Evolutionary conservation across 257 asterid species (phyloP).

Genomic region (Plantago major): DNA sequence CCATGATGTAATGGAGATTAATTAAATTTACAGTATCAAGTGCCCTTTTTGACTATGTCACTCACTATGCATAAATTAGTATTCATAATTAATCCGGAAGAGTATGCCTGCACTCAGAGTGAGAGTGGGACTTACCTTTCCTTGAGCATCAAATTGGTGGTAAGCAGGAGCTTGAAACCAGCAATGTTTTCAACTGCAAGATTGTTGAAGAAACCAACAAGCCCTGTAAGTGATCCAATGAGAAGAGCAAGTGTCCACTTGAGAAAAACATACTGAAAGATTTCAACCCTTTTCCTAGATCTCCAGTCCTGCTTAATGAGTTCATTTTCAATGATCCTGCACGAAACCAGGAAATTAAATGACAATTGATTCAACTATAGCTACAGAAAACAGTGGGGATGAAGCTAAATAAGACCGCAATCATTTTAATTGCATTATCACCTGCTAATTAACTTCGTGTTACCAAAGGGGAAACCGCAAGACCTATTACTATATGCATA

Average conservation of each 20-base stretch:
- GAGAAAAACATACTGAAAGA: conserved; percentile 70
- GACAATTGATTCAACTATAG: background rate
- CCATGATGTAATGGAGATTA: no score
- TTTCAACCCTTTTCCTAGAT: conserved; percentile 69
- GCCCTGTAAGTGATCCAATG: conserved; percentile 73
- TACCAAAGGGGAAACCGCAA: background rate
- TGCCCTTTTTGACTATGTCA: no score
- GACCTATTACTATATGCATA: background rate
- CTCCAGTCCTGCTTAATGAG: conserved; percentile 98
- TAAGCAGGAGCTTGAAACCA: conserved; percentile 76
- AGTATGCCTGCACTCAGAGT: background rate
- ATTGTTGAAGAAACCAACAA: conserved; percentile 83
- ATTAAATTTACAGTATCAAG: no score
- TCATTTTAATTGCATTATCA: background rate
- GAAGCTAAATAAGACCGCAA: background rate
- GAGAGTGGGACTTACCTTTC: conserved; percentile 44
- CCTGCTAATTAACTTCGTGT: background rate
- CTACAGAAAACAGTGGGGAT: background rate
- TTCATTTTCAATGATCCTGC: conserved; percentile 89
- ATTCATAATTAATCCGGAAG: background rate
- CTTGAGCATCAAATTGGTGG: conserved; percentile 59
- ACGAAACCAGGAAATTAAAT: conserved; percentile 4
- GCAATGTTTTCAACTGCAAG: conserved; percentile 89
- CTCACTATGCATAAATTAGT: background rate
- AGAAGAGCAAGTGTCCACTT: conserved; percentile 95